Evolutionary conservation across 179 eudicot genomes (phyloP).

Genomic region (Drosera spatulata): DNA sequence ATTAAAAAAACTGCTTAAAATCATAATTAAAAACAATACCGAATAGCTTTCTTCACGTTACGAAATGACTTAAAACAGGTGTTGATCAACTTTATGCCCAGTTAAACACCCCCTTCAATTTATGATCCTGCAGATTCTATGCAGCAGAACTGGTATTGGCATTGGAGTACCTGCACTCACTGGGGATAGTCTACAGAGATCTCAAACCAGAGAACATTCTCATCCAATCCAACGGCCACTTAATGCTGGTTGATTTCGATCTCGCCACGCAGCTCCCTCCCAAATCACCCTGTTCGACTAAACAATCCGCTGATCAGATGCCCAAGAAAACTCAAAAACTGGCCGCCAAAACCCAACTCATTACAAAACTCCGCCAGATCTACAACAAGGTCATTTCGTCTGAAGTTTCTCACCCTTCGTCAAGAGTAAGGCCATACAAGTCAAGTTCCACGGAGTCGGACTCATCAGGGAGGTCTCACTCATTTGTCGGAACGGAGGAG

Average conservation of each 20-base stretch:
- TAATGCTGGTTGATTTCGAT: constrained; percentile 94
- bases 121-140: constrained; percentile 39
- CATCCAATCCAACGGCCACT: constrained; percentile 69
- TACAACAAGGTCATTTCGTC: constrained; percentile 37
- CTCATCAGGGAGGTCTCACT: constrained; percentile 53
- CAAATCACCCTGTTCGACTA: constrained; percentile 23
- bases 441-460: constrained; percentile 16
- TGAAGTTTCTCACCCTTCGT: constrained; percentile 21
- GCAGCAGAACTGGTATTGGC: constrained; percentile 84
- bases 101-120: neutral
- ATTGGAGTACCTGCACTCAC: constrained; percentile 68
- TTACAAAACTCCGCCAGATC: constrained; percentile 7
- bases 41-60: neutral
- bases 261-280: constrained; percentile 59
- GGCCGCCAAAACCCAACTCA: constrained; percentile 14
- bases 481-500: constrained; percentile 93
- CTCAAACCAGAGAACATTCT: constrained; percentile 82
- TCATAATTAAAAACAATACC: too few relatives aligned
- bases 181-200: constrained; percentile 82
- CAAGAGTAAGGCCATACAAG: constrained; percentile 4
- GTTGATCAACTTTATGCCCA: neutral
- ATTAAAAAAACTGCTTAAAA: too few relatives aligned
- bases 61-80: neutral
- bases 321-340: constrained; percentile 6
- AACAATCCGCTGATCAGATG: constrained; percentile 2